Evolutionary conservation across 352 stramenopile genomes (phyloP).

Genomic region (Phytophthora cajani): DNA sequence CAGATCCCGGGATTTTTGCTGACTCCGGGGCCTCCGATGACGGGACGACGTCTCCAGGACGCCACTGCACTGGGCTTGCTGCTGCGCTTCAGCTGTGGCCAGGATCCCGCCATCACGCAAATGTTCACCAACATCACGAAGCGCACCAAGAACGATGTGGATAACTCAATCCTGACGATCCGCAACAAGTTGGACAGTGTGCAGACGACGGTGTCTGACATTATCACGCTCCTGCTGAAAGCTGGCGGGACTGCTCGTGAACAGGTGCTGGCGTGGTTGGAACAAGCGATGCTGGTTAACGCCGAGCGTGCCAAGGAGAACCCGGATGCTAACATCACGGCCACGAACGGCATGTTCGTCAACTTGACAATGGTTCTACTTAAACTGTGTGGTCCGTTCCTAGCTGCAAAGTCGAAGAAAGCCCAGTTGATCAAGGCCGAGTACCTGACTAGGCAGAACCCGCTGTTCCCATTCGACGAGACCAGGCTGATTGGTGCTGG

Average conservation of each 20-base stretch:
- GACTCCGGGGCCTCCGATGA: slow-evolving; percentile 58
- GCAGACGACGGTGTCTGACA: slow-evolving; percentile 61
- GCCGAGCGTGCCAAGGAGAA: slow-evolving; percentile 82
- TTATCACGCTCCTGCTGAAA: slow-evolving; percentile 77
- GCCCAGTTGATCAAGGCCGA: slow-evolving; percentile 69
- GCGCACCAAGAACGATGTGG: slow-evolving; percentile 78
- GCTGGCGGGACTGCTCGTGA: slow-evolving; percentile 61
- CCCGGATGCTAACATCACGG: slow-evolving; percentile 66
- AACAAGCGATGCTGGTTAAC: slow-evolving; percentile 79
- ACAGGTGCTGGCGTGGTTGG: slow-evolving; percentile 75
- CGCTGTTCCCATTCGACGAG: slow-evolving; percentile 69
- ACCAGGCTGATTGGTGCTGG: slow-evolving; percentile 55
- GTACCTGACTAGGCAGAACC: slow-evolving; percentile 58
- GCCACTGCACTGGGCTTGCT: slow-evolving; percentile 80
- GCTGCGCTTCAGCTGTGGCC: slow-evolving; percentile 74
- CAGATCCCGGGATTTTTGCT: slow-evolving; percentile 77
- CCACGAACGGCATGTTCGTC: slow-evolving; percentile 78
- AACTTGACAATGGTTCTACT: slow-evolving; percentile 84
- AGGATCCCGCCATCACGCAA: slow-evolving; percentile 77
- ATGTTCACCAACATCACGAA: slow-evolving; percentile 89
- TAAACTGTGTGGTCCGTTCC: slow-evolving; percentile 81
- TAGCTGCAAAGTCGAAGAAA: slow-evolving; percentile 82
- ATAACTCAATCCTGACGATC: slow-evolving; percentile 72
- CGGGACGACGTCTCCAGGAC: slow-evolving; percentile 76
- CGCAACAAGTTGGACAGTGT: slow-evolving; percentile 77